Base-by-base conservation (phyloP, 2,329 filamentous ascomycete species). In the Fusarium tricinctum region DNA sequence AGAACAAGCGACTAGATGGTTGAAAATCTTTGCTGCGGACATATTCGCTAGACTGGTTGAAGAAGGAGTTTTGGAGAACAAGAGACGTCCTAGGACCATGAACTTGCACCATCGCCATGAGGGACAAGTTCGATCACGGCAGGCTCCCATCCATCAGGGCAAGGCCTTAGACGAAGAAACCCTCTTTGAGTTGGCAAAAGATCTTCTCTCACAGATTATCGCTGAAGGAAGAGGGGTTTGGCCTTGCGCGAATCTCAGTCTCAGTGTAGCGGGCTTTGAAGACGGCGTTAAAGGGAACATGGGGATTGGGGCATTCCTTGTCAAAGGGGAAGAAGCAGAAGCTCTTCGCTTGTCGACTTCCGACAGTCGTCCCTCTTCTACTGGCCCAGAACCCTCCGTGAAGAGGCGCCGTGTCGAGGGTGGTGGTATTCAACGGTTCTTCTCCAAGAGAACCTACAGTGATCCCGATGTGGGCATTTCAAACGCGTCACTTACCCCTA, bases 181-280 rank as follows among this genome's bases (percentile, higher is more conserved):
- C 6, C 81, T 98, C 14, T 92, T 94, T 73, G 89, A 91, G 19
- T 84, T 97, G 38, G 91, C 93, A 12, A 93, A 90, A 76, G 89
- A 86, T 22, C 82, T 98, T 19, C 83, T 98, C 6, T 86, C 86
- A 23, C 94, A 97, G 72, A 89, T 97, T 35, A 84, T 93, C 13
- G 85, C 87, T 3, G 93, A 97, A 69, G 93, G 92, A 2, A 83
- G 86, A 60, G 62, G 61, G 51, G 90, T 92, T 17, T 98, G 94
- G 93, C 96, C 96, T 8, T 98, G 96, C 76, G 85, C 89, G n/a
- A 96, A 97, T 75, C 83, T 99, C 10, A 96, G 92, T 59, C 81
- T 98, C 45, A 94, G 91, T 68, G 93, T 98, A 23, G 90, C 89
- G n/a, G 94, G 93, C 0, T 97, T 98, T 69, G 94, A 98, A 77